Percentiles rank a stretch among this genome's conserved stretches.
Conservation (phyloP, 805 yeast species). For the Hanseniaspora vineae region DNA sequence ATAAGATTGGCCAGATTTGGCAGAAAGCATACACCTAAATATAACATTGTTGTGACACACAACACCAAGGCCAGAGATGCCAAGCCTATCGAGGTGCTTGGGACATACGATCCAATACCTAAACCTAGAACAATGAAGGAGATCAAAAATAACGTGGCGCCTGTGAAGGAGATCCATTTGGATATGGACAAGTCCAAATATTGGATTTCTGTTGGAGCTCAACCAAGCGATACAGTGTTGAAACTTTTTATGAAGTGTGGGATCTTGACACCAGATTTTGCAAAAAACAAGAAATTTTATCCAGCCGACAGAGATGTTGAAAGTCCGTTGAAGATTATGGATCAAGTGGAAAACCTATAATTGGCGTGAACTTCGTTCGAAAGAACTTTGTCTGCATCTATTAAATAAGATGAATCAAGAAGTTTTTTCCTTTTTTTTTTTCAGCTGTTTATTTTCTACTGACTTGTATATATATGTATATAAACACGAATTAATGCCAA, state of each 20-base stretch:
- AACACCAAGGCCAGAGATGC: constrained; percentile 67
- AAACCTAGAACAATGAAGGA: constrained; percentile 40
- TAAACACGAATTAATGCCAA: not conserved
- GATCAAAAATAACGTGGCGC: constrained; percentile 39
- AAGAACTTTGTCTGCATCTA: too few relatives aligned
- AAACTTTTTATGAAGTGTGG: constrained; percentile 71
- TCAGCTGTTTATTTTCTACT: too few relatives aligned
- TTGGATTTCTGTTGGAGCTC: constrained; percentile 97
- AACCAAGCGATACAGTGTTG: constrained; percentile 73
- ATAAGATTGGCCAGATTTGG: constrained; percentile 92
- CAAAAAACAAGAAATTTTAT: not conserved
- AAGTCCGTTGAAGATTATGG: not conserved
- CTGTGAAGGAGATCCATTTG: constrained; percentile 65
- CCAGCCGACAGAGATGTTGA: not conserved
- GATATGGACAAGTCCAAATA: constrained; percentile 86
- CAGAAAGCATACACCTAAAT: constrained; percentile 72
- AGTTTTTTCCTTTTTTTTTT: too few relatives aligned
- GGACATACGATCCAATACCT: constrained; percentile 83
- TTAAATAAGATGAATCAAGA: too few relatives aligned
- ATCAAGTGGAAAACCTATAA: not conserved
- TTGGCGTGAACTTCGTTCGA: too few relatives aligned
- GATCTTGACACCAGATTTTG: constrained; percentile 1
- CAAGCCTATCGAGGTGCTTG: constrained; percentile 87
- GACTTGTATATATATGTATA: not conserved
- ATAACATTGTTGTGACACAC: constrained; percentile 64